Conservation (phyloP, 768 basidiomycete genomes). For the Pleurotus pulmonarius region DNA sequence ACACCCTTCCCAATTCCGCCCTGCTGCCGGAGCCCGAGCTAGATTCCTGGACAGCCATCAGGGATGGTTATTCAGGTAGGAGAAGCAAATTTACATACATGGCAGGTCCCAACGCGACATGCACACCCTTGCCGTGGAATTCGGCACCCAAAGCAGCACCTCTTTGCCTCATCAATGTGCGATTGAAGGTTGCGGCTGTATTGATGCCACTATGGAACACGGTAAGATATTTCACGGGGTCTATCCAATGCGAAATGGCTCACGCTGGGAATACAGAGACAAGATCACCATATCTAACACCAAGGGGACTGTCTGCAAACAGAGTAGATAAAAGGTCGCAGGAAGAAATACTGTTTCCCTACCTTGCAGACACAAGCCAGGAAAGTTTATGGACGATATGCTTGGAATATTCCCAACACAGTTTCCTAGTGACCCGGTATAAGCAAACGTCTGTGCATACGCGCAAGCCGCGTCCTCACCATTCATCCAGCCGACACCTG, state of each 20-base stretch:
- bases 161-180: slow-evolving; percentile 51
- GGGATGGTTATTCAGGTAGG: not conserved
- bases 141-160: slow-evolving; percentile 58
- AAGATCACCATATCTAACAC: slow-evolving; percentile 44
- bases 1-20: slow-evolving; percentile 52
- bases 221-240: not conserved
- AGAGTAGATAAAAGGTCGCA: not conserved
- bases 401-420: slow-evolving; percentile 51
- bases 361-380: slow-evolving; percentile 50
- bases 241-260: slow-evolving; percentile 7
- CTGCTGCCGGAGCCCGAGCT: slow-evolving; percentile 40
- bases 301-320: slow-evolving; percentile 39
- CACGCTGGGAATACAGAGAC: slow-evolving; percentile 50
- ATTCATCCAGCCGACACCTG: slow-evolving; percentile 41
- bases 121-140: slow-evolving; percentile 56
- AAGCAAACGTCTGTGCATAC: not conserved
- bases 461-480: slow-evolving; percentile 17
- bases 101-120: slow-evolving; percentile 50
- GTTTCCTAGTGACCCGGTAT: slow-evolving; percentile 22
- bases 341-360: not conserved
- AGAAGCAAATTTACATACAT: slow-evolving; percentile 27
- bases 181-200: slow-evolving; percentile 50
- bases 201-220: slow-evolving; percentile 38
- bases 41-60: slow-evolving; percentile 31
- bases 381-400: slow-evolving; percentile 42